phyloP scores from a whole-genome alignment of 768 basidiomycete species.

The Phylloporus rhodoxanthus region DNA sequence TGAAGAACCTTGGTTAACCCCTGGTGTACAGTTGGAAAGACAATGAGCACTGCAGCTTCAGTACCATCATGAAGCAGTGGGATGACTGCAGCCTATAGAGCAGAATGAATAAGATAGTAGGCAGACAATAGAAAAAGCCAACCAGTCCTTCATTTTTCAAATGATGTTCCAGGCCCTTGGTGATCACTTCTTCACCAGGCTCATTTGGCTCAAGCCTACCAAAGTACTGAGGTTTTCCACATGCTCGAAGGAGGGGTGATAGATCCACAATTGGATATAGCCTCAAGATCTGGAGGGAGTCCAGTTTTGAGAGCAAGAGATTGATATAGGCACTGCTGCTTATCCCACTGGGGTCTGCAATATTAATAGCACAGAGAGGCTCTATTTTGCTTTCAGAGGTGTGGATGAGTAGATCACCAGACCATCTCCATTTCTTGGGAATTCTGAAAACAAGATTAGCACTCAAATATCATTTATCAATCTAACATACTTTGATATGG shows the following conservation, averaged over 20 bases:
- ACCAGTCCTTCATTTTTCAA: slow-evolving; percentile 48
- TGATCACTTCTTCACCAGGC: slow-evolving; percentile 34
- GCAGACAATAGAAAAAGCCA: slow-evolving; percentile 9
- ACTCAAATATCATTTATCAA: not conserved
- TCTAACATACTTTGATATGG: slow-evolving; percentile 24
- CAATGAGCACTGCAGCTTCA: slow-evolving; percentile 47
- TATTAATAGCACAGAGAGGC: slow-evolving; percentile 42
- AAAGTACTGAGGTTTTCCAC: slow-evolving; percentile 46
- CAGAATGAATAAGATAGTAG: slow-evolving; percentile 1
- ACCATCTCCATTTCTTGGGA: slow-evolving; percentile 61
- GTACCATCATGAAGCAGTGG: slow-evolving; percentile 43
- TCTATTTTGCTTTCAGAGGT: slow-evolving; percentile 34
- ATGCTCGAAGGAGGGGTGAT: slow-evolving; percentile 42
- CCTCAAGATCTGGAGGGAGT: slow-evolving; percentile 40
- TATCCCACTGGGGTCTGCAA: slow-evolving; percentile 42
- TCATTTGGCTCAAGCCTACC: slow-evolving; percentile 42
- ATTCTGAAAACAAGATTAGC: slow-evolving; percentile 35
- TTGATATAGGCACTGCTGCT: slow-evolving; percentile 45
- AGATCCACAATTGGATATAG: slow-evolving; percentile 48
- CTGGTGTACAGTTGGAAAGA: slow-evolving; percentile 41
- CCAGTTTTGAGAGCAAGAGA: slow-evolving; percentile 37
- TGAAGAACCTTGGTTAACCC: slow-evolving; percentile 35
- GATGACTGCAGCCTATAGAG: slow-evolving; percentile 42
- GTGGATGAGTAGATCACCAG: slow-evolving; percentile 46
- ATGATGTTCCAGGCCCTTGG: slow-evolving; percentile 40